These are phyloP conservation scores for Hemisphaericaspora lyxosophila DNA, from an alignment of 1,139 yeast genomes.

Conservation along the genomic window DNA sequence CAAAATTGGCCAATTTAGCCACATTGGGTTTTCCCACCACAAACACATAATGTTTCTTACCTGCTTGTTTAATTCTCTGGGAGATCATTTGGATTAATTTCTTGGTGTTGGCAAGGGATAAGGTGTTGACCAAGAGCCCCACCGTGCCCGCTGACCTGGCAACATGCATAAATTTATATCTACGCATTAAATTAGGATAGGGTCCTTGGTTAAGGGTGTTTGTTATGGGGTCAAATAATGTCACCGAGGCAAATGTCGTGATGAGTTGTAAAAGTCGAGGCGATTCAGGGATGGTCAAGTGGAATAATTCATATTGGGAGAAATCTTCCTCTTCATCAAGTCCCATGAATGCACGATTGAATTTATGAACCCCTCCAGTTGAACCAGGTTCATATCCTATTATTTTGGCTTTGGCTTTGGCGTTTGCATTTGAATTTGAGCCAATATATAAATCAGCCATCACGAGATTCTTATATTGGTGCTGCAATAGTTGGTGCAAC, in stretches of 20 bases:
- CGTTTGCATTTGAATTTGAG: slow-evolving; percentile 17
- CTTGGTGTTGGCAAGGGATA: slow-evolving; percentile 73
- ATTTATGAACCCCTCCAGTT: slow-evolving; percentile 10
- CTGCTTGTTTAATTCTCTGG: slow-evolving; percentile 64
- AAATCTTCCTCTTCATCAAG: slow-evolving; percentile 27
- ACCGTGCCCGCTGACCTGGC: slow-evolving; percentile 91
- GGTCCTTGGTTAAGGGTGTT: slow-evolving; percentile 50
- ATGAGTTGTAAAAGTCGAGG: slow-evolving; percentile 76
- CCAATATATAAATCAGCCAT: slow-evolving; percentile 51
- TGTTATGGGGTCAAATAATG: slow-evolving; percentile 44
- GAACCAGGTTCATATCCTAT: slow-evolving; percentile 38
- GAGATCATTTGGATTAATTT: slow-evolving; percentile 60
- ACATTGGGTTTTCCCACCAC: slow-evolving; percentile 99
- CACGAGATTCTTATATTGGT: slow-evolving; percentile 42
- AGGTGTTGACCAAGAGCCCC: slow-evolving; percentile 86
- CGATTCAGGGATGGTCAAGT: slow-evolving; percentile 70
- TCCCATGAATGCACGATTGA: slow-evolving; percentile 29
- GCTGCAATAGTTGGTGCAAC: slow-evolving; percentile 33
- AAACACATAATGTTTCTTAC: slow-evolving; percentile 87
- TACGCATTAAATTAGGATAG: slow-evolving; percentile 72
- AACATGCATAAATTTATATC: slow-evolving; percentile 83
- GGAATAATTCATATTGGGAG: slow-evolving; percentile 56
- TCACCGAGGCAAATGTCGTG: slow-evolving; percentile 60
- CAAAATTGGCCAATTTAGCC: slow-evolving; percentile 93
- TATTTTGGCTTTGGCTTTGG: slow-evolving; percentile 36